phyloP scores from a whole-genome alignment of 805 yeast species.

The Maudiozyma pseudohumilis region DNA sequence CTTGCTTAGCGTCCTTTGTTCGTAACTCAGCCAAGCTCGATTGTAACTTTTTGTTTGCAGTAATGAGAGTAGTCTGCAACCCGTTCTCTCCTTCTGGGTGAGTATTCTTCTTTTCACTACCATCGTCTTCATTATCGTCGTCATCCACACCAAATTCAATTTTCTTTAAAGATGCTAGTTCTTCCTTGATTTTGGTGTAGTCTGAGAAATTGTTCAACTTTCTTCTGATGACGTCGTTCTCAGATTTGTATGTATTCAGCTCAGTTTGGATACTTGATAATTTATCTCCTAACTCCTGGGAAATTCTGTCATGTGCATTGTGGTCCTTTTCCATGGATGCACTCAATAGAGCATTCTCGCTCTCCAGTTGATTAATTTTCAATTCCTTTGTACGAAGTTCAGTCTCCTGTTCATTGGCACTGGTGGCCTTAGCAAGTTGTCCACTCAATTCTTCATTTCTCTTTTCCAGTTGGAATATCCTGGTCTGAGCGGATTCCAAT shows the following conservation, averaged over 20 bases:
- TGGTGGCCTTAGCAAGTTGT: conserved; percentile 48
- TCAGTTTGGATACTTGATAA: conserved; percentile 38
- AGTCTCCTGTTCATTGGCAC: conserved; percentile 34
- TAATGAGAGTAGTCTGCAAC: conserved; percentile 47
- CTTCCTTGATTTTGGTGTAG: conserved; percentile 73
- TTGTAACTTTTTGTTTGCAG: conserved; percentile 64
- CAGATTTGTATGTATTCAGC: conserved; percentile 37
- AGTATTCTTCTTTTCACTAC: conserved; percentile 23
- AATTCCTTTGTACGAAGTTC: conserved; percentile 32
- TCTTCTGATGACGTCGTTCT: conserved; percentile 40
- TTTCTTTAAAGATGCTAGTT: conserved; percentile 58
- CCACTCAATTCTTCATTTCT: conserved; percentile 67
- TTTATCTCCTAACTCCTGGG: conserved; percentile 25
- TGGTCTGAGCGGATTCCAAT: conserved; percentile 56
- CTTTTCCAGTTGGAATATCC: conserved; percentile 61
- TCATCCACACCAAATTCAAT: conserved; percentile 58
- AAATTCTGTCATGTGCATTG: conserved; percentile 9
- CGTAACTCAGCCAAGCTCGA: conserved; percentile 60
- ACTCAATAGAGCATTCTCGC: conserved; percentile 48
- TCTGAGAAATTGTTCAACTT: conserved; percentile 48
- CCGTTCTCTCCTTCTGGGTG: conserved; percentile 22
- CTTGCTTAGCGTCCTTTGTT: conserved; percentile 43
- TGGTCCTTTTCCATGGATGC: conserved; percentile 26
- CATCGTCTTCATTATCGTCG: conserved; percentile 19
- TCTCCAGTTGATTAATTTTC: conserved; percentile 46